Evolutionary conservation across 768 basidiomycete genomes (phyloP).

Genomic region (Mycena maculata): DNA sequence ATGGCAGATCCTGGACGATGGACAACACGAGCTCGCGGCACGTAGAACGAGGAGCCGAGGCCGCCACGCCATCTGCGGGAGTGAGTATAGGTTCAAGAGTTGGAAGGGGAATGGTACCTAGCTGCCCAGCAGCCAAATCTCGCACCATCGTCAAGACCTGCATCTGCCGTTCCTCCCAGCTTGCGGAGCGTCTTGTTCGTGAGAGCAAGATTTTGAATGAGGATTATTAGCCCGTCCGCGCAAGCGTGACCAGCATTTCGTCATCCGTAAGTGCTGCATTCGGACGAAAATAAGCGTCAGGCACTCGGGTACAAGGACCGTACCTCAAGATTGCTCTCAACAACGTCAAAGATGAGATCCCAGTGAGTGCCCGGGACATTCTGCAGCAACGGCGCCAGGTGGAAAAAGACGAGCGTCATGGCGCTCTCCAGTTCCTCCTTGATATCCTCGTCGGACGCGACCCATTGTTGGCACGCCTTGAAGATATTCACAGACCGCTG

Average conservation of each 20-base stretch:
- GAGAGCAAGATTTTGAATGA: constrained; percentile 74
- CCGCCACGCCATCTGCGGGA: constrained; percentile 41
- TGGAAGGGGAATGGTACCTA: constrained; percentile 59
- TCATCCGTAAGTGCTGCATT: constrained; percentile 69
- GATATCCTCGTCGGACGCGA: constrained; percentile 69
- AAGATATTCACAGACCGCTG: constrained; percentile 88
- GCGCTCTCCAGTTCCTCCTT: constrained; percentile 83
- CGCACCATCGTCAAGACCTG: constrained; percentile 68
- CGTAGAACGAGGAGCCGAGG: constrained; percentile 69
- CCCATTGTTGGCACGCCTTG: constrained; percentile 88
- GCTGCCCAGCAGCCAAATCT: constrained; percentile 64
- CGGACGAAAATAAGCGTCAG: constrained; percentile 48
- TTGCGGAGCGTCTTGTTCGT: constrained; percentile 80
- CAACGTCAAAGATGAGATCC: constrained; percentile 90
- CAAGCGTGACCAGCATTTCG: constrained; percentile 70
- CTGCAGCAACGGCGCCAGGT: constrained; percentile 89
- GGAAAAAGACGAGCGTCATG: constrained; percentile 78
- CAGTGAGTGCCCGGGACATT: constrained; percentile 89
- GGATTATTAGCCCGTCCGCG: constrained; percentile 73
- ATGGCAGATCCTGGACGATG: constrained; percentile 74
- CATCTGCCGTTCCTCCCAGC: constrained; percentile 72
- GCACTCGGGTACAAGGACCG: constrained; percentile 28
- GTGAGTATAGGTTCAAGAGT: constrained; percentile 6
- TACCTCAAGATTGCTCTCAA: constrained; percentile 92
- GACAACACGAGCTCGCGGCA: constrained; percentile 78